phyloP scores from a whole-genome alignment of 768 basidiomycete species.

The Amanita pallidorosea region DNA sequence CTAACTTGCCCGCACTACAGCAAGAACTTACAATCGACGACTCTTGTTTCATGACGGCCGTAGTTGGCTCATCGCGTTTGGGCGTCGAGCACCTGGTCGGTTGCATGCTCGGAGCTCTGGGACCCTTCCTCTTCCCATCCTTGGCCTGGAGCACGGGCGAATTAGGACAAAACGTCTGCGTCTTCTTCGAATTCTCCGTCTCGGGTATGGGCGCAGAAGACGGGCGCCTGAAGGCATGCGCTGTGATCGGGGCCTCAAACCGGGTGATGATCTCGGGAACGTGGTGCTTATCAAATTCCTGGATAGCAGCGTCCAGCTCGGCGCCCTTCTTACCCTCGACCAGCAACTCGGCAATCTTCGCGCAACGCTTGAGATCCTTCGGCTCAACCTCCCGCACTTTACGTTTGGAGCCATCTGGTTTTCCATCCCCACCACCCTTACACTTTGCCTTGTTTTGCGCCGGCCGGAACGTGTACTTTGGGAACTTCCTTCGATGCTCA shows the following conservation, averaged over 20 bases:
- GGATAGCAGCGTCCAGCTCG: constrained; percentile 43
- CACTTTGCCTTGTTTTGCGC: constrained; percentile 35
- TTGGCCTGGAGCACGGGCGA: constrained; percentile 10
- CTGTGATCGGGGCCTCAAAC: constrained; percentile 66
- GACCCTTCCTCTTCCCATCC: constrained; percentile 13
- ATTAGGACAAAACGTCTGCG: constrained; percentile 23
- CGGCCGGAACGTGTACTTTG: constrained; percentile 67
- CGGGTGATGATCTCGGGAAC: constrained; percentile 55
- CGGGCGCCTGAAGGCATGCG: constrained; percentile 47
- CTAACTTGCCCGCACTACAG: not conserved
- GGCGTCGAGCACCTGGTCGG: constrained; percentile 21
- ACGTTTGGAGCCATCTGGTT: constrained; percentile 26
- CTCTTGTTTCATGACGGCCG: constrained; percentile 27
- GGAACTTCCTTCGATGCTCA: constrained; percentile 67
- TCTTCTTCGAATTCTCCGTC: constrained; percentile 12
- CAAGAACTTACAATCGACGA: constrained; percentile 36
- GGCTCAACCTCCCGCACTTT: constrained; percentile 53
- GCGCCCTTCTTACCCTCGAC: constrained; percentile 45
- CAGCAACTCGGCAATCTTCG: constrained; percentile 56
- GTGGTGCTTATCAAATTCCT: constrained; percentile 43
- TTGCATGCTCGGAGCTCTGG: constrained; percentile 27
- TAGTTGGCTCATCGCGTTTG: constrained; percentile 14
- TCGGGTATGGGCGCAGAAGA: constrained; percentile 38
- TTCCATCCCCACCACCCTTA: constrained; percentile 9
- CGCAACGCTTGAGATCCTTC: constrained; percentile 53